Base-by-base conservation (phyloP, 306 rosid species). In the Styphnolobium japonicum region DNA sequence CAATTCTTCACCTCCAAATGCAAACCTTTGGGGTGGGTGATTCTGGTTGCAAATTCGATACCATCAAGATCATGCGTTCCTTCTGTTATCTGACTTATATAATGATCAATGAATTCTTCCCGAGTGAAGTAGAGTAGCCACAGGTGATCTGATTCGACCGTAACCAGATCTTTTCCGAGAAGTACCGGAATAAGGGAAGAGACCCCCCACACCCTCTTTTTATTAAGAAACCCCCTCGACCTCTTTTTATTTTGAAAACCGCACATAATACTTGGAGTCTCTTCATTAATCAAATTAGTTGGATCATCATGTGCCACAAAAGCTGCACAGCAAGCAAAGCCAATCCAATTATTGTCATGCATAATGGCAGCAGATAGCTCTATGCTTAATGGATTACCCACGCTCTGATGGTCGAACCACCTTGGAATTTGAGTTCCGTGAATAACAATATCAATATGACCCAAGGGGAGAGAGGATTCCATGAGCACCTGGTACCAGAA, bases 381-480 rank as follows among this genome's bases (percentile, higher is more conserved):
- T 0, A 48, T 15, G 19, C 53, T 15, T 15, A 48, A 5, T 15
- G 53, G 4, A 15, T 1, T n/a, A 15, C 21, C 53, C 53, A 15
- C 21, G 0, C 6, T 15, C 6, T 48, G 21, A 4, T 15, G 15
- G 14, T n/a, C 37, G 42, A 25, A 52, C 81, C 81, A 77, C 31
- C 3, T 77, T 23, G 81, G 81, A 22, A 65, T 66, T 65, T 52
- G 2, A 65, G 8, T 37, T 37, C 21, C 62, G 0, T 67, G 81
- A n/a, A 65, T 16, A 52, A 66, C 22, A 77, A 77, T 67, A 0
- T 5, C 3, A 37, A 66, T 5, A 15, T 1, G 2, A 9, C 8
- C 66, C 0, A 4, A 0, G 7, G 2, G 6, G 1, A 25, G 2
- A 10, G 14, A 1, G 19, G 66, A 23, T 39, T 39, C 16, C 16